phyloP scores from a whole-genome alignment of 2,329 filamentous ascomycete genomes.

The Zasmidium angulare region DNA sequence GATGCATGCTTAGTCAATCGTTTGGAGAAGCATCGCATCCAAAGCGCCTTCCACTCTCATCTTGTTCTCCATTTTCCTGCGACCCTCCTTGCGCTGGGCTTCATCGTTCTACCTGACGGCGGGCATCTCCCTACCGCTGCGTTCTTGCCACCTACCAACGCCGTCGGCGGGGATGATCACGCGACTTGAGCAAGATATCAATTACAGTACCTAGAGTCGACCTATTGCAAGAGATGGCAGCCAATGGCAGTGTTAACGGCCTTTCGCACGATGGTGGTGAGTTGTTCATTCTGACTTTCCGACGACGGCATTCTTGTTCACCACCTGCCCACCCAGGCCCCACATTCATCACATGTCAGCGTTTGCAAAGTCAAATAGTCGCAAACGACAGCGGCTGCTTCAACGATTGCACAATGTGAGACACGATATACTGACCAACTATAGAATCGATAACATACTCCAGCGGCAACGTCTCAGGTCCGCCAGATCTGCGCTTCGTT shows the following conservation, averaged over 20 bases:
- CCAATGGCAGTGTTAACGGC: neutral
- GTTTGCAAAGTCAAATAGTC: too few relatives aligned
- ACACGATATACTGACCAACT: neutral
- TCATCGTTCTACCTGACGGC: neutral
- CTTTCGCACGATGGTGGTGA: neutral
- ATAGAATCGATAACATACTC: constrained; percentile 27
- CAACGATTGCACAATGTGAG: too few relatives aligned
- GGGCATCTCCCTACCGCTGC: neutral
- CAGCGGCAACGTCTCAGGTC: constrained; percentile 15
- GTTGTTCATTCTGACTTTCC: neutral
- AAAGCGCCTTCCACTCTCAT: too few relatives aligned
- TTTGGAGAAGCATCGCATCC: neutral
- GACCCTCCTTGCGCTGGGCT: neutral
- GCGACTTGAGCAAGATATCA: neutral
- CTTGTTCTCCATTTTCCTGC: too few relatives aligned
- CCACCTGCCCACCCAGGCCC: too few relatives aligned
- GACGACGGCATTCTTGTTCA: too few relatives aligned
- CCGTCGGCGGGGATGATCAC: neutral
- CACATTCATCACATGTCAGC: too few relatives aligned
- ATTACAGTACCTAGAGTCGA: neutral
- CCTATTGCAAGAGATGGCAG: neutral
- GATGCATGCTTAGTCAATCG: neutral
- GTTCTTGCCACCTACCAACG: neutral
- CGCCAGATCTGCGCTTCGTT: constrained; percentile 74
- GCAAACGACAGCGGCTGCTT: too few relatives aligned